Conservation (phyloP, 108 stramenopile species). For the Fragilaria crotonensis region DNA sequence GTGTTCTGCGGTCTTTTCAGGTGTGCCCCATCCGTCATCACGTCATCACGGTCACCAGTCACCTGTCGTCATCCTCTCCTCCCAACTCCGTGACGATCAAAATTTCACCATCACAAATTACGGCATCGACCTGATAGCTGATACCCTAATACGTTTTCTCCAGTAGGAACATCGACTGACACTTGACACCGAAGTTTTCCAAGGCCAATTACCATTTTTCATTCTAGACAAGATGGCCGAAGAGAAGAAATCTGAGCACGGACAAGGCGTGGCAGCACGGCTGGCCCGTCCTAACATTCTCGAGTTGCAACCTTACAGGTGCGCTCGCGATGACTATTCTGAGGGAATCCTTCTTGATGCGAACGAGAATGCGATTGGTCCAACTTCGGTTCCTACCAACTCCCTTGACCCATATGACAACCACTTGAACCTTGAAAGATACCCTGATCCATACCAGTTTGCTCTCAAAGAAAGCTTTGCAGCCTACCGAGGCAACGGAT, state of each 20-base stretch:
- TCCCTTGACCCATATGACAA: conserved; percentile 53
- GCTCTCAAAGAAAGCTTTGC: conserved; percentile 68
- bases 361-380: conserved; percentile 92
- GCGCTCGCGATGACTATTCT: conserved; percentile 94
- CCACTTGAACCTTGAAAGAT: conserved; percentile 68
- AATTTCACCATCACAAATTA: too few species aligned
- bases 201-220: too few species aligned
- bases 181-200: too few species aligned
- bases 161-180: too few species aligned
- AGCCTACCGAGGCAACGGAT: conserved; percentile 47
- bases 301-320: conserved; percentile 87
- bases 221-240: conserved; percentile 1
- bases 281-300: conserved; percentile 91
- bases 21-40: too few species aligned
- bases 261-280: conserved; percentile 35
- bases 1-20: too few species aligned
- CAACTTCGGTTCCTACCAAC: conserved; percentile 57
- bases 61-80: too few species aligned
- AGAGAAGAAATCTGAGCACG: conserved; percentile 7
- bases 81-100: too few species aligned
- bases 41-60: too few species aligned
- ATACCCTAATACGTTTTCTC: too few species aligned
- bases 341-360: conserved; percentile 90
- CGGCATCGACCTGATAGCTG: too few species aligned
- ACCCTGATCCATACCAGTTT: conserved; percentile 89